Percentiles rank a stretch among this genome's conserved stretches.
Conservation (phyloP, 139 green algal genomes). For the Pseudopediastrum boryanum region DNA sequence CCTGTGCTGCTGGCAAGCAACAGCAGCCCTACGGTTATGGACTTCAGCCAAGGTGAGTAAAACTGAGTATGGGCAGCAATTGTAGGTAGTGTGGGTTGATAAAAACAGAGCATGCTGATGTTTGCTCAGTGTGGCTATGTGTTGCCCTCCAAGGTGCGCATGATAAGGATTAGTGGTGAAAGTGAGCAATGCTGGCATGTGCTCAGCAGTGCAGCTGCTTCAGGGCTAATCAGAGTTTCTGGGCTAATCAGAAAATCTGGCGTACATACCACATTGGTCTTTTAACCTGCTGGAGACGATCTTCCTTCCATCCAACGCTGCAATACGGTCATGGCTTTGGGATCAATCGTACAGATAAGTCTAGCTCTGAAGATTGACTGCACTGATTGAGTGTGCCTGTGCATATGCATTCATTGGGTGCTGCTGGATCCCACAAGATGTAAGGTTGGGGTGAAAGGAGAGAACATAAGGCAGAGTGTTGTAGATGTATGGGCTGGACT, state of each 20-base stretch:
- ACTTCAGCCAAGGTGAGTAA: slow-evolving; percentile 37
- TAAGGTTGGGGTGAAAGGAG: background rate
- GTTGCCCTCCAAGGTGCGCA: background rate
- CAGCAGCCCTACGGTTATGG: background rate
- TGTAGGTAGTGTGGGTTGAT: background rate
- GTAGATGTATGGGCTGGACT: background rate
- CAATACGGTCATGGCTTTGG: no score
- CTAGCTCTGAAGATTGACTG: no score
- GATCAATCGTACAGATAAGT: no score
- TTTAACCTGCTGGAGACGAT: no score
- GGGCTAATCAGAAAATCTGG: no score
- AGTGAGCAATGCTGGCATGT: no score
- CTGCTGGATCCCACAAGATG: background rate
- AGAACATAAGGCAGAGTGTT: background rate
- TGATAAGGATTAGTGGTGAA: background rate
- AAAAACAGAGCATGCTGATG: background rate
- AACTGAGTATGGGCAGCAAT: background rate
- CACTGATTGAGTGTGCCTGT: no score
- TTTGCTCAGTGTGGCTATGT: background rate
- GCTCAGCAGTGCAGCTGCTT: no score
- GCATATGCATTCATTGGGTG: background rate
- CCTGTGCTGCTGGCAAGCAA: slow-evolving; percentile 30
- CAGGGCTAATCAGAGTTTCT: no score
- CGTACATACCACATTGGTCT: no score
- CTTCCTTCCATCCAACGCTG: no score